Base-by-base conservation (phyloP, 108 stramenopile genomes). In the Conticribra weissflogii region DNA sequence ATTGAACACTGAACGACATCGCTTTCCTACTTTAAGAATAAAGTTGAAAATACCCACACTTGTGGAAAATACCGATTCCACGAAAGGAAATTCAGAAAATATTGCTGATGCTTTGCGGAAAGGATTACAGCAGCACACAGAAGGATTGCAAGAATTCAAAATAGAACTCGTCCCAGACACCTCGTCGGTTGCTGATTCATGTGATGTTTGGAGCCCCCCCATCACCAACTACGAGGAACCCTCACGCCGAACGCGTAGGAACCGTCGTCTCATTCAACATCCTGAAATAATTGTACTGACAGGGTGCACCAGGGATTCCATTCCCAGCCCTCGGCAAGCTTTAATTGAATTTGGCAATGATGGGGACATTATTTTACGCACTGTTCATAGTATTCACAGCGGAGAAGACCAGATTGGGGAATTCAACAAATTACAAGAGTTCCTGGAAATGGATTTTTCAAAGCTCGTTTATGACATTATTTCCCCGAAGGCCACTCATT, bases 221-320 rank as follows among this genome's bases (percentile, higher is more conserved):
- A n/a, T n/a, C n/a, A n/a, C n/a, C n/a, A n/a, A n/a, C n/a, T n/a
- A n/a, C n/a, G n/a, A n/a, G n/a, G n/a, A n/a, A n/a, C n/a, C n/a
- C n/a, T n/a, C n/a, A n/a, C n/a, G n/a, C 44, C 9, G 44, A 45
- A 45, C 16, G 16, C 9, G 16, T 45, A 16, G 14, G 16, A 45
- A 45, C 14, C 44, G 44, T 45, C 44, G 44, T 45, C 44, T 9
- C 9, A n/a, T n/a, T n/a, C n/a, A n/a, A 34, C 17, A 28, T 16
- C 63, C 69, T 44, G 57, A 66, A 66, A 46, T 78, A 18, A 47
- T 70, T 36, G 23, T 78, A 41, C 52, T 78, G 29, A 53, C 57
- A 17, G 76, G 68, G 30, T 78, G 76, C 46, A 36, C 63, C 36
- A 34, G 19, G 18, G 72, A 33, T 25, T 31, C 66, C 29, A 59